These are phyloP conservation scores for Starmerella etchellsii DNA, from an alignment of 805 yeast species.

Conservation along the genomic window DNA sequence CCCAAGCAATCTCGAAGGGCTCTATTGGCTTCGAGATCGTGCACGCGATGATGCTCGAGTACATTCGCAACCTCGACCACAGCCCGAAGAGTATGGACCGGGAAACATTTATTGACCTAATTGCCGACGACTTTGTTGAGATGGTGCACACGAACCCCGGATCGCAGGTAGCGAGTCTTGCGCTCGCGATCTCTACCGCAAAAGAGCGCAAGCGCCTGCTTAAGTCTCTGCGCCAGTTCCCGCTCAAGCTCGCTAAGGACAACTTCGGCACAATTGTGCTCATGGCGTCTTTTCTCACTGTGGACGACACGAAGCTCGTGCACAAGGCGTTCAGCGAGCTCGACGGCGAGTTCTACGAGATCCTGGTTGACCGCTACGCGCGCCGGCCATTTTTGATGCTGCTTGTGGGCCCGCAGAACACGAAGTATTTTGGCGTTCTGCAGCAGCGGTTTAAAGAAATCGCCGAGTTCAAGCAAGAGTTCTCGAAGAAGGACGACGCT, in stretches of 20 bases:
- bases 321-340: constrained; percentile 54
- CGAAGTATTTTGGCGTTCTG: constrained; percentile 57
- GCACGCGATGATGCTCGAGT: constrained; percentile 93
- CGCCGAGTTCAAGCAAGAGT: constrained; percentile 46
- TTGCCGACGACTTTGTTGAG: constrained; percentile 84
- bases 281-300: constrained; percentile 65
- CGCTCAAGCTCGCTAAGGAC: constrained; percentile 61
- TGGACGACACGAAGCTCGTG: constrained; percentile 84
- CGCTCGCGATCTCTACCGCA: constrained; percentile 73
- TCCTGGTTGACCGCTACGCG: constrained; percentile 59
- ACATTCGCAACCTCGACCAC: constrained; percentile 55
- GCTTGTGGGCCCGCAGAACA: constrained; percentile 55
- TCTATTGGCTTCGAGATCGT: constrained; percentile 91
- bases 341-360: constrained; percentile 35
- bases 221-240: constrained; percentile 61
- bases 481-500: constrained; percentile 75
- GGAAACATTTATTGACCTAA: constrained; percentile 66
- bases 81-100: constrained; percentile 37
- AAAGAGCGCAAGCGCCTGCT: constrained; percentile 79
- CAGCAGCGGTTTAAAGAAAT: constrained; percentile 49
- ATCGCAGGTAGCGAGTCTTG: constrained; percentile 72
- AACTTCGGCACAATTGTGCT: constrained; percentile 78
- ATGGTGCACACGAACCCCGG: constrained; percentile 94
- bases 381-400: constrained; percentile 82
- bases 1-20: constrained; percentile 87